phyloP scores from a whole-genome alignment of 805 yeast genomes.

The Yarrowia bubula region DNA sequence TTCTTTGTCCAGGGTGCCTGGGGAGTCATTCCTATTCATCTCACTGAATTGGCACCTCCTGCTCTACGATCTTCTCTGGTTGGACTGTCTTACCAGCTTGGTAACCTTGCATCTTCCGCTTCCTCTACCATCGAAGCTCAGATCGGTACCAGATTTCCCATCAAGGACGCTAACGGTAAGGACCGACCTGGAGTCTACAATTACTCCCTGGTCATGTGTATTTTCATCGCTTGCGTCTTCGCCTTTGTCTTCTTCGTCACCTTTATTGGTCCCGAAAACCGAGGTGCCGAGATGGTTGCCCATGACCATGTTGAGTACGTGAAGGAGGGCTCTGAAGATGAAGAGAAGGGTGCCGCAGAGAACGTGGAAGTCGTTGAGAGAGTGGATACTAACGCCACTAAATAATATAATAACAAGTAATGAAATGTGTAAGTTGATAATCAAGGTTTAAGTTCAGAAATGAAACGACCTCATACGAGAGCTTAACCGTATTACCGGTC shows the following conservation, averaged over 20 bases:
- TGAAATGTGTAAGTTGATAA: no score
- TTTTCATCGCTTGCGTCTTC: conserved; percentile 2
- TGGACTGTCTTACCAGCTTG: conserved; percentile 5
- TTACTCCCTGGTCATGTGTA: conserved; percentile 7
- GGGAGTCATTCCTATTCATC: conserved; percentile 70
- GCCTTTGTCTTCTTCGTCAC: not conserved
- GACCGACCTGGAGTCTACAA: not conserved
- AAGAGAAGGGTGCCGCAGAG: not conserved
- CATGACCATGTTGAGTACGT: not conserved
- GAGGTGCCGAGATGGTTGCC: conserved; percentile 12
- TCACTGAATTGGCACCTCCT: conserved; percentile 65
- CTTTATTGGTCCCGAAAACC: conserved; percentile 1
- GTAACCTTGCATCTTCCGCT: conserved; percentile 11
- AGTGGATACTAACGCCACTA: not conserved
- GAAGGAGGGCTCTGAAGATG: not conserved
- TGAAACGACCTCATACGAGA: no score
- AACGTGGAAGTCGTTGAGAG: not conserved
- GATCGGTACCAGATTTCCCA: not conserved
- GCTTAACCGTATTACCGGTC: no score
- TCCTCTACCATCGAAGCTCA: not conserved
- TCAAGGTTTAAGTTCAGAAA: no score
- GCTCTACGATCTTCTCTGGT: conserved; percentile 34
- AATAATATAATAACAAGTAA: not conserved
- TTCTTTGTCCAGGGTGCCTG: conserved; percentile 63
- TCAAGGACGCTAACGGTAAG: not conserved